Percentiles rank a stretch among this genome's conserved stretches.
Conservation (phyloP, 2,329 filamentous ascomycete genomes). For the Botrytis aclada region DNA sequence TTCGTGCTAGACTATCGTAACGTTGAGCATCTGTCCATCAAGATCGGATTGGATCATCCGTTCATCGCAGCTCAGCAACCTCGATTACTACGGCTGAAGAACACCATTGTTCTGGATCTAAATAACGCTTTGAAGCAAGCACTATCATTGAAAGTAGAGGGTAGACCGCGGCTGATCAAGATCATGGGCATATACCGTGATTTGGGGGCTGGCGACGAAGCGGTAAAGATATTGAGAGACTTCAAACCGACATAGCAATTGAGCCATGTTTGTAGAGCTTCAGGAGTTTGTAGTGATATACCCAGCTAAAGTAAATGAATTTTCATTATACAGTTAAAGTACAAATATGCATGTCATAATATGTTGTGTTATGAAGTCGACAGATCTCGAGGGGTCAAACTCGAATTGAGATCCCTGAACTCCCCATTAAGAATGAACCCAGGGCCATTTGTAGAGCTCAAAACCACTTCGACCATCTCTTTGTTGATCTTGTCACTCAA, state of each 20-base stretch:
- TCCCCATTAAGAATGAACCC: conserved; percentile 84
- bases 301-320: conserved; percentile 28
- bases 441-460: conserved; percentile 84
- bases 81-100: conserved; percentile 55
- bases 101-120: conserved; percentile 63
- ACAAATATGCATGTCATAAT: conserved; percentile 28
- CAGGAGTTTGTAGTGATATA: conserved; percentile 41
- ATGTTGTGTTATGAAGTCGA: conserved; percentile 42
- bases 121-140: conserved; percentile 60
- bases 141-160: conserved; percentile 41
- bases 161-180: conserved; percentile 47
- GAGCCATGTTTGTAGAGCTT: conserved; percentile 41
- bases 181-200: conserved; percentile 59
- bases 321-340: conserved; percentile 43
- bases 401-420: conserved; percentile 61
- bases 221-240: conserved; percentile 48
- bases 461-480: conserved; percentile 70
- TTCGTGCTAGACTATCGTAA: conserved; percentile 58
- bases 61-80: conserved; percentile 58
- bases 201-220: conserved; percentile 58
- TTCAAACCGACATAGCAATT: conserved; percentile 28
- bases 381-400: conserved; percentile 52
- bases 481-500: conserved; percentile 65
- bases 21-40: conserved; percentile 49
- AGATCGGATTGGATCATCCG: conserved; percentile 56